Evolutionary conservation across 208 protist genomes (phyloP), one percentile per base, ranked within the genome.

Genomic region (Crithidia bombi): DNA sequence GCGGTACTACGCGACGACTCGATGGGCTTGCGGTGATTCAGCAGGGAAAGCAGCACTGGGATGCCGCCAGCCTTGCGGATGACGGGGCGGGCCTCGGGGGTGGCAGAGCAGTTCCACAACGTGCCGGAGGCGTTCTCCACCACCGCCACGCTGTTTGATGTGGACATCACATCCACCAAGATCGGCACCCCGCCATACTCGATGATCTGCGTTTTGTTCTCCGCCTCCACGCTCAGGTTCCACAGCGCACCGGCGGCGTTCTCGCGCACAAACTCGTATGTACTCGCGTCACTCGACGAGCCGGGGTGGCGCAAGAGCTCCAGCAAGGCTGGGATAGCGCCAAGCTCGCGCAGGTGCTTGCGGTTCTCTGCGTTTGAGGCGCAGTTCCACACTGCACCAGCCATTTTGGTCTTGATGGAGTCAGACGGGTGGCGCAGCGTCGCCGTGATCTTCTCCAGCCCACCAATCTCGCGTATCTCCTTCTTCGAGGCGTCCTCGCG

Each of bases 351-450:
- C n/a, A 98, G 68, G 44, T 86, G 83, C 17, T 81, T 72, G 36
- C 94, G 90, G 70, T 98, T 98, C 55, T 97, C 92, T 11, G 82
- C 76, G 47, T 95, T 96, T 3, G 92, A 94, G 10, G 90, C 92
- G 63, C 95, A 98, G 77, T 98, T 98, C 95, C 95, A 98, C 19
- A 98, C 73, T 0, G 93, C 93, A 12, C 93, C 95, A 33, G 93
- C 93, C 81, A 94, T 91, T 61, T 97, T 97, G 6, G 90, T 94
- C 56, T 97, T 92, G 73, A 97, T 97, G 19, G 87, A 92, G 33
- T 94, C 90, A 25, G 80, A 95, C 0, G 90, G 90, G 62, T 96
- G 90, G n/a, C 87, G 85, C 51, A 97, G 82, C 23, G 87, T 95
- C 25, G 91, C 90, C 10, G 92, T 92, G 36, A 98, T 86, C 61